Evolutionary conservation across 1,284 basidiomycete species (phyloP), one percentile per base, ranked within the genome.

Genomic region (Fomitopsis schrenkii): DNA sequence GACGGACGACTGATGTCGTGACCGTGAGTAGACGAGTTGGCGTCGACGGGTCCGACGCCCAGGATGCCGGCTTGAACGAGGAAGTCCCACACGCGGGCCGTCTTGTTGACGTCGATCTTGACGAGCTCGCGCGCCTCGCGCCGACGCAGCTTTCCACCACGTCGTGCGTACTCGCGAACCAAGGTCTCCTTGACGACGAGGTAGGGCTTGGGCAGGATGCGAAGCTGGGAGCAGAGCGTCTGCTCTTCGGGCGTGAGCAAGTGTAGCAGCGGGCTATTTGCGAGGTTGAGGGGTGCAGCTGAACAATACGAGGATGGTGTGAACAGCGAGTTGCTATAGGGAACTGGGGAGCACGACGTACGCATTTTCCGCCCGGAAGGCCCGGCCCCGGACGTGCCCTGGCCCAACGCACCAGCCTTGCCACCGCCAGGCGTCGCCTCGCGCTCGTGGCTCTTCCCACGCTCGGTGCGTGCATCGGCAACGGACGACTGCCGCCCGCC

Each of bases 101-200:
- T 94, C 76, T 96, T 95, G 75, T 94, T 94, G 62, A 94, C 93
- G 73, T 96, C 94, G 66, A 95, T 93, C 75, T 94, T 94, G 71
- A 95, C 88, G 65, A 95, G 80, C 73, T 94, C 92, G 59, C 92
- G 83, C 17, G 94, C 93, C 74, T 96, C 94, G 59, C 93, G 82
- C 22, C 92, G 82, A 56, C 91, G 88, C 33, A 97, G 80, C 73
- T 91, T 89, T 14, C 94, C 95, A 36, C 91, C 90, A 60, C 93
- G 82, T n/a, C 94, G 83, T 7, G 93, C 92, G 70, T 94, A 96
- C 76, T 97, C 95, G 40, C 94, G 85, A 28, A 97, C 87, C 50
- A 97, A 84, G 8, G 90, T 91, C 75, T 97, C 94, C 73, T 97
- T 97, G 77, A 97, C 92, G 61, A 90, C 85, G 53, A 97, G 85